Conservation (phyloP, 768 basidiomycete genomes). For the Coprinellus aureogranulatus region DNA sequence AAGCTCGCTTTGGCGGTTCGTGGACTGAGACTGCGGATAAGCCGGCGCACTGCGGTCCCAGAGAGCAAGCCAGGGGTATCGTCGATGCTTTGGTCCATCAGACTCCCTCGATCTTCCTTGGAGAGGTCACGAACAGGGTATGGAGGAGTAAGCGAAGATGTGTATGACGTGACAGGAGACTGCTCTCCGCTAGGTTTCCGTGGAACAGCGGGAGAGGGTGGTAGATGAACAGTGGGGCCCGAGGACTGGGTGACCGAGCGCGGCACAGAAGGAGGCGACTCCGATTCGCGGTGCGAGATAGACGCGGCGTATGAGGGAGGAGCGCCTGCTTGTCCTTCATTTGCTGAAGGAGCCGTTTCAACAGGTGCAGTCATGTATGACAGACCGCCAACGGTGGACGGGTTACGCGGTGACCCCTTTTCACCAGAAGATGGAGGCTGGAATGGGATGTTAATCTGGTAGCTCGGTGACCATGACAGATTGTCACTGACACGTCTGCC, state of each 20-base stretch:
- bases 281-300: constrained; percentile 17
- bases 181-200: background rate
- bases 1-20: constrained; percentile 34
- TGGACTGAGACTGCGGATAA: constrained; percentile 44
- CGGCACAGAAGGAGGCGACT: constrained; percentile 24
- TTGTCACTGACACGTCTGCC: constrained; percentile 28
- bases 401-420: background rate
- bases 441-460: constrained; percentile 33
- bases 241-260: constrained; percentile 24
- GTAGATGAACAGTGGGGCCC: constrained; percentile 7
- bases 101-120: constrained; percentile 21
- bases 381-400: background rate
- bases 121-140: constrained; percentile 8
- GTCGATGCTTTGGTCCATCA: constrained; percentile 23
- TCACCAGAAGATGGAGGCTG: constrained; percentile 23
- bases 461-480: constrained; percentile 34
- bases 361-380: constrained; percentile 4
- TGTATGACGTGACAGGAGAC: background rate
- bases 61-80: constrained; percentile 28
- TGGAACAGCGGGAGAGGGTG: constrained; percentile 13
- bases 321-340: constrained; percentile 11
- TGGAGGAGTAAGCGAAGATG: constrained; percentile 6
- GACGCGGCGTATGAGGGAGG: constrained; percentile 32
- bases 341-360: background rate
- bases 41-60: constrained; percentile 33